phyloP scores from a whole-genome alignment of 768 basidiomycete species.

The Boletus fagicola region DNA sequence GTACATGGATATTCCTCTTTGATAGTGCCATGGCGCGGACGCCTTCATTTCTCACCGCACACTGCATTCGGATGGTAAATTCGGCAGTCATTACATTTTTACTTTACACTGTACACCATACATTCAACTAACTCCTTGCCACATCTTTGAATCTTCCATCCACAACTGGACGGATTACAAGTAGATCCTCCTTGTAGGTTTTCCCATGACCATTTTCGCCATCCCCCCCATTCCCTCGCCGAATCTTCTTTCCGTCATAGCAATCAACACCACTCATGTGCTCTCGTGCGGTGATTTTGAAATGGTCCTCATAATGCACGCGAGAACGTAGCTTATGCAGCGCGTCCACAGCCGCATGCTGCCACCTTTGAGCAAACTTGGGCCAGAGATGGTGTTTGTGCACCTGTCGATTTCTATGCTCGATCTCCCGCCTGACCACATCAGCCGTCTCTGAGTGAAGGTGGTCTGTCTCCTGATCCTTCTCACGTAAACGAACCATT shows the following conservation, averaged over 20 bases:
- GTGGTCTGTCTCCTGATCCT: slow-evolving; percentile 28
- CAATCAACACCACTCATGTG: slow-evolving; percentile 79
- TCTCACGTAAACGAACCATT: slow-evolving; percentile 42
- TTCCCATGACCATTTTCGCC: slow-evolving; percentile 9
- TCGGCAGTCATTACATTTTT: slow-evolving; percentile 1
- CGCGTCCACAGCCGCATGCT: slow-evolving; percentile 41
- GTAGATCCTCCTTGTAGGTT: slow-evolving; percentile 44
- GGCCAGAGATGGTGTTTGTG: slow-evolving; percentile 22
- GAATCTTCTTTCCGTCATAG: slow-evolving; percentile 56
- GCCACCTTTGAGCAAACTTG: slow-evolving; percentile 45
- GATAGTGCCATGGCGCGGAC: not conserved
- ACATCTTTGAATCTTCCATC: slow-evolving; percentile 66
- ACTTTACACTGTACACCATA: slow-evolving; percentile 13
- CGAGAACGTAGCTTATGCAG: slow-evolving; percentile 47
- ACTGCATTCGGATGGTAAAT: not conserved
- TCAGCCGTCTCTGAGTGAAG: slow-evolving; percentile 45
- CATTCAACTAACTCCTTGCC: slow-evolving; percentile 31
- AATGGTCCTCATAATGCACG: slow-evolving; percentile 54
- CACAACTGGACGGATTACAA: slow-evolving; percentile 58
- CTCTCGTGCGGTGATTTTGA: slow-evolving; percentile 61
- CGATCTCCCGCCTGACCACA: slow-evolving; percentile 49
- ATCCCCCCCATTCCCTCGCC: slow-evolving; percentile 34
- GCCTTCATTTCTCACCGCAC: not conserved
- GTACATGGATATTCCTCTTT: not conserved
- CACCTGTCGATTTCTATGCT: slow-evolving; percentile 35